Evolutionary conservation across 2,329 filamentous ascomycete species (phyloP).

Genomic region (Trichoderma afroharzianum): DNA sequence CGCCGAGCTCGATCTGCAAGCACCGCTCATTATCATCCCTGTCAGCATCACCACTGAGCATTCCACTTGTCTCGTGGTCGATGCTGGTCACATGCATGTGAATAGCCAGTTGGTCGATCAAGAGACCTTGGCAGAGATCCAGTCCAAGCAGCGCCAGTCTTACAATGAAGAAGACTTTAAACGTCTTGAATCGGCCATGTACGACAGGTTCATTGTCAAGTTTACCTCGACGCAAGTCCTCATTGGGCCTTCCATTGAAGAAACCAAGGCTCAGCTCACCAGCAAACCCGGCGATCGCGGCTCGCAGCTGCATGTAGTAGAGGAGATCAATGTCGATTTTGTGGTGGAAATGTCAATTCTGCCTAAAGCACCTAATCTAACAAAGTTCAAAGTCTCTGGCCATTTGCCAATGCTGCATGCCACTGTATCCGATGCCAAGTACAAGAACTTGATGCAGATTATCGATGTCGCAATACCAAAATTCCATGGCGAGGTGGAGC

Average conservation of each 20-base stretch:
- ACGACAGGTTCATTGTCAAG: slow-evolving; percentile 93
- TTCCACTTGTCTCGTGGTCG: slow-evolving; percentile 86
- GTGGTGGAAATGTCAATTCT: slow-evolving; percentile 93
- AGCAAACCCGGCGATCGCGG: slow-evolving; percentile 54
- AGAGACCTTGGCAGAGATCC: slow-evolving; percentile 82
- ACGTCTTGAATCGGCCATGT: slow-evolving; percentile 88
- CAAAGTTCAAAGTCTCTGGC: slow-evolving; percentile 86
- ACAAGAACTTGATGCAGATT: slow-evolving; percentile 93
- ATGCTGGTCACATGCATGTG: slow-evolving; percentile 93
- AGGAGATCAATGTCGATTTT: slow-evolving; percentile 97
- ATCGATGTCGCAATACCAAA: slow-evolving; percentile 94
- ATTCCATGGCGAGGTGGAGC: slow-evolving; percentile 47
- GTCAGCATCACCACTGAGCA: slow-evolving; percentile 81
- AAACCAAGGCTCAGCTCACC: slow-evolving; percentile 77
- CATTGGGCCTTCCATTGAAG: slow-evolving; percentile 88
- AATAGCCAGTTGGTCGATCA: slow-evolving; percentile 92
- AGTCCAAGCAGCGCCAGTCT: slow-evolving; percentile 81
- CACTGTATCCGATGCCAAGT: slow-evolving; percentile 89
- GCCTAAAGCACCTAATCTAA: slow-evolving; percentile 91
- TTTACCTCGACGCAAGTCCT: slow-evolving; percentile 92
- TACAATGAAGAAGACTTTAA: slow-evolving; percentile 89
- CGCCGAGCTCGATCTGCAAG: slow-evolving; percentile 90
- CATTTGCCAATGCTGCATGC: slow-evolving; percentile 90
- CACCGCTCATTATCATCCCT: slow-evolving; percentile 92
- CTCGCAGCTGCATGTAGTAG: slow-evolving; percentile 81